Percentiles rank a stretch among this genome's conserved stretches.
Evolutionary conservation across 2,329 filamentous ascomycete genomes (phyloP).

Genomic region (Fusarium equiseti): DNA sequence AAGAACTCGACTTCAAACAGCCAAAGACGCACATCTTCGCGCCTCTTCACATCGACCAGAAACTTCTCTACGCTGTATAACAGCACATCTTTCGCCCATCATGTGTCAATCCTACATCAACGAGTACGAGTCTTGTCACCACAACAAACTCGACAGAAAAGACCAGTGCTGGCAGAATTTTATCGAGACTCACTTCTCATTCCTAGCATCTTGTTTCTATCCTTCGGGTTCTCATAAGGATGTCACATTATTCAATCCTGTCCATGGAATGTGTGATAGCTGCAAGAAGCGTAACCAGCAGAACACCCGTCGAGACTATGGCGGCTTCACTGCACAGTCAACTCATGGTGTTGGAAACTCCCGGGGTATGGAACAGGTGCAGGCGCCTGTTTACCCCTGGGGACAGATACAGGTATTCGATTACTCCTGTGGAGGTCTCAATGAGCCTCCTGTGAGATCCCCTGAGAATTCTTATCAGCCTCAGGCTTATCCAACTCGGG

Average conservation of each 20-base stretch:
- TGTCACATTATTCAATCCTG: background rate
- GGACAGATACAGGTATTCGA: background rate
- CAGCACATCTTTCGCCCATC: background rate
- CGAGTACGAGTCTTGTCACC: constrained; percentile 8
- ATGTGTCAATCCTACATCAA: constrained; percentile 13
- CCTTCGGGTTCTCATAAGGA: background rate
- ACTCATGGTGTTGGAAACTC: background rate
- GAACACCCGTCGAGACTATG: background rate
- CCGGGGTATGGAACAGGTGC: background rate
- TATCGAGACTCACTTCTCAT: background rate
- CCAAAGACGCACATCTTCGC: background rate
- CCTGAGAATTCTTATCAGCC: constrained; percentile 3
- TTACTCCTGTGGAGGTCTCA: background rate
- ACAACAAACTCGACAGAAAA: background rate
- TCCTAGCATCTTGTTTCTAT: background rate
- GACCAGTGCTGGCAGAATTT: constrained; percentile 12
- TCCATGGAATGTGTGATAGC: background rate
- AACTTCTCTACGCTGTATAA: background rate
- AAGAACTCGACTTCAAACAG: background rate
- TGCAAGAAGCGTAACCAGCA: background rate
- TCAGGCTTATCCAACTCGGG: background rate
- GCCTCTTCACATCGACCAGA: background rate
- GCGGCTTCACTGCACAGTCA: background rate
- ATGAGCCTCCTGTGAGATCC: background rate
- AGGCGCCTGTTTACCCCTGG: background rate